phyloP scores from a whole-genome alignment of 495 filamentous ascomycete genomes.

The Penicillium canescens region DNA sequence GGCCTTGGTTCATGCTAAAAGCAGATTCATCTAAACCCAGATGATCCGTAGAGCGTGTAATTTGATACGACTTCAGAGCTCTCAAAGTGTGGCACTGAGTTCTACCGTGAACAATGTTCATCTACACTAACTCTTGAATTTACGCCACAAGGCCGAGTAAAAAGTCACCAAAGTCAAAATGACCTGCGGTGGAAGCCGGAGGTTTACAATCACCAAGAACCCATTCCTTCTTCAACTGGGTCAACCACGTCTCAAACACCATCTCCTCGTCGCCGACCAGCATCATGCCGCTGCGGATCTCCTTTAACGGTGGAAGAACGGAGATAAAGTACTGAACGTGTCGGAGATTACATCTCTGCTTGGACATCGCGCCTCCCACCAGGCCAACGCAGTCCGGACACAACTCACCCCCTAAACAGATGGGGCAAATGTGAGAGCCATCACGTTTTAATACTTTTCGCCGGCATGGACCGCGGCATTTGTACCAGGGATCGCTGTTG shows the following conservation, averaged over 20 bases:
- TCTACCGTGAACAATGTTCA: too few relatives aligned
- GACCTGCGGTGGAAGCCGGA: too few relatives aligned
- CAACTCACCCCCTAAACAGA: background rate
- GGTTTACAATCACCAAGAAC: too few relatives aligned
- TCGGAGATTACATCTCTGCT: background rate
- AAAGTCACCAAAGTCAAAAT: too few relatives aligned
- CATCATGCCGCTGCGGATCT: background rate
- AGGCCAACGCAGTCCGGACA: background rate
- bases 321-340: background rate
- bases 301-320: background rate
- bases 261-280: slow-evolving; percentile 15
- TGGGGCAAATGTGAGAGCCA: background rate
- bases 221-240: background rate
- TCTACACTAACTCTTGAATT: too few relatives aligned
- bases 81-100: too few relatives aligned
- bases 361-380: background rate
- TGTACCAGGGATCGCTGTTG: background rate
- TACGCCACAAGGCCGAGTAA: too few relatives aligned
- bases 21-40: too few relatives aligned
- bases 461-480: background rate
- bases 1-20: too few relatives aligned
- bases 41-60: too few relatives aligned
- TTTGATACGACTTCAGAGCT: too few relatives aligned
- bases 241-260: slow-evolving; percentile 9
- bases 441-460: background rate